These are phyloP conservation scores for Solanum paucissectum DNA, from an alignment of 257 asterid genomes.

Conservation along the genomic window DNA sequence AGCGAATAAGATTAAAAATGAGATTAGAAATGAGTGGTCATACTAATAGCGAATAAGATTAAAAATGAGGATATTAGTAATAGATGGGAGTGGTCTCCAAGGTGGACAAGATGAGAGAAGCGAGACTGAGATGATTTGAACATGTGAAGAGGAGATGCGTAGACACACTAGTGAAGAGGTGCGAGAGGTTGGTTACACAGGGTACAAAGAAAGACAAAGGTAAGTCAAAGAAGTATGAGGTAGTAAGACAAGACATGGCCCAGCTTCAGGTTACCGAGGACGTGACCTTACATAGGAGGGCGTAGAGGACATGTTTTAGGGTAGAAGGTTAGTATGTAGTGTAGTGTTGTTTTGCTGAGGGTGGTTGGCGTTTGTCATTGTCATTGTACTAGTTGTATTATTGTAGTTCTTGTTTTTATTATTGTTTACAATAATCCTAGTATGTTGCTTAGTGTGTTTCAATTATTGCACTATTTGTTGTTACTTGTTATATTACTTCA, in stretches of 20 bases:
- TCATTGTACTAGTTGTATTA: not conserved
- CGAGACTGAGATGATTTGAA: not conserved
- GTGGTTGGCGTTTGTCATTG: not conserved
- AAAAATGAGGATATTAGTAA: not conserved
- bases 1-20: not conserved
- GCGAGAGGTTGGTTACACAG: not conserved
- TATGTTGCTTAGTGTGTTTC: not conserved
- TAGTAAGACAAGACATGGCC: not conserved
- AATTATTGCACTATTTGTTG: not conserved
- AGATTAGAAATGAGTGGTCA: not conserved
- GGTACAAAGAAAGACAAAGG: not conserved
- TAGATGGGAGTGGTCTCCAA: not conserved
- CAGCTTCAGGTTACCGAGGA: not conserved
- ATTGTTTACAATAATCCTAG: not conserved
- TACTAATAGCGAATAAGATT: not conserved
- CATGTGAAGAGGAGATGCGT: not conserved
- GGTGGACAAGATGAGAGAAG: not conserved
- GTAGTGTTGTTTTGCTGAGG: not conserved
- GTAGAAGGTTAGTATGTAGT: not conserved
- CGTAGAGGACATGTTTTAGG: too few species aligned
- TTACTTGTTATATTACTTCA: not conserved
- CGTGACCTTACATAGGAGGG: not conserved
- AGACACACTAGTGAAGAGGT: not conserved
- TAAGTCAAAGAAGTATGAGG: not conserved
- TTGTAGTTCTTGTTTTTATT: not conserved